These are phyloP conservation scores for Closterium sp. DNA, from an alignment of 139 green algal species.

Conservation along the genomic window DNA sequence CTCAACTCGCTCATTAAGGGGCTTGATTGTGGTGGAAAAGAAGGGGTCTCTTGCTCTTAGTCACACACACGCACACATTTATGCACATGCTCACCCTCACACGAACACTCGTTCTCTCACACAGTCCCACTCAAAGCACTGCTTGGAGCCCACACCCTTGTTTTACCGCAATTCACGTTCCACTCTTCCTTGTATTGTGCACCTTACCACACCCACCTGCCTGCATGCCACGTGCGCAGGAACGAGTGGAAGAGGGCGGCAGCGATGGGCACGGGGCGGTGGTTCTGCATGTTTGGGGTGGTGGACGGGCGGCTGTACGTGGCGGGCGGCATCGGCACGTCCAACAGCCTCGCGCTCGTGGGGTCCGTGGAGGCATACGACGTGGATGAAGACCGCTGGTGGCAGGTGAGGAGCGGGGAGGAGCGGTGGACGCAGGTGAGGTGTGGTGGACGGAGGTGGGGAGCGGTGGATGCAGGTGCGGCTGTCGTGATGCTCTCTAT, in stretches of 20 bases:
- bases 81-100: too few relatives aligned
- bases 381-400: slow-evolving; percentile 16
- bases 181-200: neutral
- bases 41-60: too few relatives aligned
- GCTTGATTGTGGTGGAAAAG: too few relatives aligned
- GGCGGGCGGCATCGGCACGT: slow-evolving; percentile 40
- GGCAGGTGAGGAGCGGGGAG: slow-evolving; percentile 22
- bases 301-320: slow-evolving; percentile 24
- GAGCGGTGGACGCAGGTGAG: neutral
- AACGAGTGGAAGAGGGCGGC: slow-evolving; percentile 18
- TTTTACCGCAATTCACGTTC: too few relatives aligned
- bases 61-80: too few relatives aligned
- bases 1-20: too few relatives aligned
- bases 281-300: slow-evolving; percentile 42
- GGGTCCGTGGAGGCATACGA: slow-evolving; percentile 24
- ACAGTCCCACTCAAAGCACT: too few relatives aligned
- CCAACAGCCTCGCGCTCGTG: slow-evolving; percentile 31
- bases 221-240: slow-evolving; percentile 3
- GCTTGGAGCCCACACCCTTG: neutral
- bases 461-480: too few relatives aligned
- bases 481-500: neutral
- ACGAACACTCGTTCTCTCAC: too few relatives aligned
- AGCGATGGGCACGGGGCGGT: neutral
- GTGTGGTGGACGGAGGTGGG: neutral
- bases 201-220: neutral